Conservation (phyloP, 345 rosid species). For the Bretschneidera sinensis region DNA sequence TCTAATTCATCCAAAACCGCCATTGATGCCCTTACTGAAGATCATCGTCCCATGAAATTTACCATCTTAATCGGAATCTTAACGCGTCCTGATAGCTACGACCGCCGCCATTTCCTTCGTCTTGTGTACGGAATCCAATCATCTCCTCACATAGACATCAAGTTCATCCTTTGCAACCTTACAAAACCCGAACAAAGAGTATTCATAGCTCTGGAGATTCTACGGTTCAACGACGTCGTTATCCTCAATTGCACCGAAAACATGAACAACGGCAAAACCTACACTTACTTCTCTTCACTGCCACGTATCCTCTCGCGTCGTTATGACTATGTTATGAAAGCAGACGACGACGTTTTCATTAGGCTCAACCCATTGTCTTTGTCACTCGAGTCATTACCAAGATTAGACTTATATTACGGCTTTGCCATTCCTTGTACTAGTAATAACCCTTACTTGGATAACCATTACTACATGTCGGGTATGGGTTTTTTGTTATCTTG, state of each 20-base stretch:
- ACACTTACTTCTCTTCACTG: conserved; percentile 37
- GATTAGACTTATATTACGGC: conserved; percentile 35
- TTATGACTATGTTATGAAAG: conserved; percentile 41
- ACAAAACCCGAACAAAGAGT: conserved; percentile 24
- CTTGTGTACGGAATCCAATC: conserved; percentile 31
- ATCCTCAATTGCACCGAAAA: conserved; percentile 43
- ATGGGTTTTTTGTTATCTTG: conserved; percentile 39
- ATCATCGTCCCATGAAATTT: conserved; percentile 6
- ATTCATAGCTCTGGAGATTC: conserved; percentile 23
- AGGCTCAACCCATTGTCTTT: conserved; percentile 18
- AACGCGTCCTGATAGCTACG: conserved; percentile 21
- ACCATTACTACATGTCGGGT: conserved; percentile 45
- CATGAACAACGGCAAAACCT: conserved; percentile 43
- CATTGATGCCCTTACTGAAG: not conserved
- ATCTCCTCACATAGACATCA: conserved; percentile 24
- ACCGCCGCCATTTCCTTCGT: conserved; percentile 38
- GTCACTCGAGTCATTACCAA: conserved; percentile 24
- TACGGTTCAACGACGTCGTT: conserved; percentile 32
- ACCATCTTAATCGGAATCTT: conserved; percentile 37
- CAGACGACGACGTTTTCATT: conserved; percentile 32
- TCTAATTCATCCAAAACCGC: conserved; percentile 9
- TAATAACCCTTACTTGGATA: conserved; percentile 26
- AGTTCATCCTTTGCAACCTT: conserved; percentile 37
- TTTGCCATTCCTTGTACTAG: conserved; percentile 37
- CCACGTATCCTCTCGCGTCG: conserved; percentile 16